phyloP scores from a whole-genome alignment of 805 yeast genomes.

The Vanderwaltozyma tropicalis region DNA sequence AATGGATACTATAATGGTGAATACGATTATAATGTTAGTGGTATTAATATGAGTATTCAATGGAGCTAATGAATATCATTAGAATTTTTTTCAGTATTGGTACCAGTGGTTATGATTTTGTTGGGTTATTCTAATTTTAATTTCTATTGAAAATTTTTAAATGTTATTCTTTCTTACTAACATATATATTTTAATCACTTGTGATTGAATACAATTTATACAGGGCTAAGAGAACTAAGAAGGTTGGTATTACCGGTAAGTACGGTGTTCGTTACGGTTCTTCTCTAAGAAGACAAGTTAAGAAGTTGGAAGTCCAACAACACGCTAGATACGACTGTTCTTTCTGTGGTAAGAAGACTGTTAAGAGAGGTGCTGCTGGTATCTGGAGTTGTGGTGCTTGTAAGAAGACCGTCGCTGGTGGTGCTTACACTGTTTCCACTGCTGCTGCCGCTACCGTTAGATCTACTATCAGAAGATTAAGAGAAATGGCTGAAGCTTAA shows the following conservation, averaged over 20 bases:
- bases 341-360: conserved; percentile 99
- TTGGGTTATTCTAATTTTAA: no score
- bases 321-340: conserved; percentile 98
- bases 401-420: conserved; percentile 97
- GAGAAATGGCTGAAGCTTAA: conserved; percentile 99
- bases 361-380: conserved; percentile 96
- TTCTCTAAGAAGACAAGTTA: conserved; percentile 98
- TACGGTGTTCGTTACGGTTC: conserved; percentile 99
- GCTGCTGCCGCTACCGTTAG: conserved; percentile 99
- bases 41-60: no score
- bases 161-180: not conserved
- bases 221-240: conserved; percentile 99
- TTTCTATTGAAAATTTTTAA: no score
- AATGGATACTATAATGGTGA: no score
- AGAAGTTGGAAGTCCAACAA: conserved; percentile 97
- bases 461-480: conserved; percentile 99
- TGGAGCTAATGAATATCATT: no score
- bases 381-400: conserved; percentile 97
- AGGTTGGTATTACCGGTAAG: conserved; percentile 99
- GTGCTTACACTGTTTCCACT: conserved; percentile 98
- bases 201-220: conserved; percentile 1
- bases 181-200: not conserved
- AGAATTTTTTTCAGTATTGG: no score
- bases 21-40: no score
- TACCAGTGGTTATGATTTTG: no score